Base-by-base conservation (phyloP, 441 rosid species). In the Rhodomyrtus psidioides region DNA sequence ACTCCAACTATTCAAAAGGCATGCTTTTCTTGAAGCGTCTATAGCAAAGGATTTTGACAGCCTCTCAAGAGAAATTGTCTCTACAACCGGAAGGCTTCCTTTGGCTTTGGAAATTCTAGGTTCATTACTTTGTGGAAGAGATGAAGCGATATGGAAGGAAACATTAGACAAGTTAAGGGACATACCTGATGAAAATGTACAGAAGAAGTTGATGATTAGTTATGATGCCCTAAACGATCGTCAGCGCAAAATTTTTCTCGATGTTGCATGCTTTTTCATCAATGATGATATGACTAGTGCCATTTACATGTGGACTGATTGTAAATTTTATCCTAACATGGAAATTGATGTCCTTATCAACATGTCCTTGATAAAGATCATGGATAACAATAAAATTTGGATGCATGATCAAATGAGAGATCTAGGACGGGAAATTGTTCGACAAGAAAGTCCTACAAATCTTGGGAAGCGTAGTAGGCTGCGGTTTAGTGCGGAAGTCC, bases 111-210 rank as follows among this genome's bases (percentile, higher is more conserved):
- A 54, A 82, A 5, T 17, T 39, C 16, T 75, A 12, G 86, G 83
- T 42, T 85, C 70, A 0, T 10, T 0, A 7, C 70, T 55, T 23
- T 0, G 0, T 55, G 13, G 9, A 12, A 0, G 55, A 17, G 8
- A 0, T 2, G 4, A 54, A 44, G 6, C 0, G 0, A 30, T 14
- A 16, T 75, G 70, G 86, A 2, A 34, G 34, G 1, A 26, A 2
- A 85, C 60, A 42, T 12, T 75, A 30, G 53, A 42, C 0, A 1
- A 1, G 0, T 26, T 75, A 51, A 0, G 3, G 12, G 21, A 19
- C 5, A 28, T 39, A 1, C 54, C 27, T 0, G 0, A 10, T 7
- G 0, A 9, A 0, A 0, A 0, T 1, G 53, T 74, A 15, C 49
- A 8, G 4, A 9, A 84, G 0, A 84, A 16, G 42, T 46, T 83